Evolutionary conservation across 345 rosid species (phyloP), one percentile per base, ranked within the genome.

Genomic region (Populus euphratica): DNA sequence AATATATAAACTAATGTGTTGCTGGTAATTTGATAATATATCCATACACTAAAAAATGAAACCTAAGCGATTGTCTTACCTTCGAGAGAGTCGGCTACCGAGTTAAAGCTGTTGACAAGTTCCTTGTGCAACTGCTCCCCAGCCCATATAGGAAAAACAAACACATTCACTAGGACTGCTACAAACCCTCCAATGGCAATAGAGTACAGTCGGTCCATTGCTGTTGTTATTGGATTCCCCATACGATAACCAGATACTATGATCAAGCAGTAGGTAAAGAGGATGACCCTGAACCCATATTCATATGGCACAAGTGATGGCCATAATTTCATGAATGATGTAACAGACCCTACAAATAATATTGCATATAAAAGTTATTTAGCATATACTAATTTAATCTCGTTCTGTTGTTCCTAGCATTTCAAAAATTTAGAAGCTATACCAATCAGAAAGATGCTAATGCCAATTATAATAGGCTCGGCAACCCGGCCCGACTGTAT

Each of bases 301-400:
- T 91, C 94, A 74, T 91, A 91, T 13, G 87, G 90, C 73, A 81
- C 84, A 2, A 91, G 84, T 6, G 90, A 86, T 54, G 95, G 90
- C 95, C 91, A 91, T 68, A 54, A 39, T 82, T 89, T 91, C 88
- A 91, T 84, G 74, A 89, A 87, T 29, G 93, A 91, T 74, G 95
- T 88, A 18, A 86, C 61, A 54, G 87, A 71, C 33, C 95, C 95
- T 89, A 81, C 74, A 72, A 29, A 73, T 18, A 54, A 18, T 39
- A 69, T 69, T 69, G 52, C 35, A 76, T 66, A 50, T 41, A 66
- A 52, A 11, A 8, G 27, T n/a, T 23, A 36, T 29, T 25, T 54
- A 29, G 44, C 29, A 35, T 73, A 66, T 29, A 20, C 14, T 11
- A 12, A 27, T 18, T 72, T 4, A 52, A 13, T 73, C 35, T 18